Base-by-base conservation (phyloP, 2,329 filamentous ascomycete species). In the Mariannaea elegans region DNA sequence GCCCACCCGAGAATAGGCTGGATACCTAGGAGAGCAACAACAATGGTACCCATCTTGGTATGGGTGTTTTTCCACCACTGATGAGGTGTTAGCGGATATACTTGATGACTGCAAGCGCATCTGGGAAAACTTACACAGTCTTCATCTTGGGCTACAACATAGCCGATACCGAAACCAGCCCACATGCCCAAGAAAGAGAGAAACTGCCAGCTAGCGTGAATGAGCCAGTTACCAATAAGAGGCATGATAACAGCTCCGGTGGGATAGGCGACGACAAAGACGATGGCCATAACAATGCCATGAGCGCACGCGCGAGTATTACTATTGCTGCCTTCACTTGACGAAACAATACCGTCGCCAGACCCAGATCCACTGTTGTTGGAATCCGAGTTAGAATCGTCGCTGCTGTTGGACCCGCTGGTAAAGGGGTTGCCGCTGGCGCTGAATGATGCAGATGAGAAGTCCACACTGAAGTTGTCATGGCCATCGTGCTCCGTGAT, bases 211-310 rank as follows among this genome's bases (percentile, higher is more conserved):
- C 74, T 74, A 7, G 80, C 84, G 67, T 90, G 88, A n/a, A 86
- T 64, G 51, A 81, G 70, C 83, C 83, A 88, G 45, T 79, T 84
- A 42, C 84, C 82, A 7, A 87, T 62, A 3, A 89, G 62, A 3
- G 87, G 84, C 82, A 90, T 88, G 38, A 88, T 71, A 3, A 86
- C 75, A 8, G 87, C 80, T 5, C 87, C 88, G 3, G 88, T 64
- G 1, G 88, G 88, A 63, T 87, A 89, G 19, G 87, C 74, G 12
- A 84, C 67, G 3, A 84, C 80, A 64, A 89, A 87, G 16, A 84
- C 82, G 44, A 89, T 69, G 23, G 82, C 81, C 86, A 90, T 87
- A 67, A 90, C 75, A 65, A 87, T 78, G 47, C 86, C 87, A 62
- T 89, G 87, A 0, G 81, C 73, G 6, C 79, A 70, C 14, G 80